A percentile compares a stretch with the other conserved stretches of the same genome.
Conservation (phyloP, 257 asterid species). For the Solanum bukasovii region DNA sequence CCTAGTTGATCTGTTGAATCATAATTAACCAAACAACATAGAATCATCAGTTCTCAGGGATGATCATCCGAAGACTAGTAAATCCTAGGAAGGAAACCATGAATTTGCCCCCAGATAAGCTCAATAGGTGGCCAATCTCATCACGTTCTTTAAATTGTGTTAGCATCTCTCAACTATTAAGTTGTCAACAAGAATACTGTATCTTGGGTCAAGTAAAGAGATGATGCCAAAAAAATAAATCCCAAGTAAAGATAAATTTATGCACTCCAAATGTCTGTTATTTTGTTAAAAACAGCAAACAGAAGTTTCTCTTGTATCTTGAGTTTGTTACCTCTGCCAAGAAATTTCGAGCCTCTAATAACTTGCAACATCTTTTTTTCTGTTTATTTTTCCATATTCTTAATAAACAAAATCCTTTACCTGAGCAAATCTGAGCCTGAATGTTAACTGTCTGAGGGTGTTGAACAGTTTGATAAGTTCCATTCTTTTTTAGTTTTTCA, state of each 20-base stretch:
- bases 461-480: constrained; percentile 73
- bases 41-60: not conserved
- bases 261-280: not conserved
- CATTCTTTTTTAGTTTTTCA: constrained; percentile 65
- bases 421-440: constrained; percentile 89
- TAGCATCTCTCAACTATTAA: not conserved
- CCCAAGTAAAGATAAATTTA: not conserved
- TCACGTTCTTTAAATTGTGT: not conserved
- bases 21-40: not conserved
- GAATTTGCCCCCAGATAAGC: not conserved
- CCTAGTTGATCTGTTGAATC: not conserved
- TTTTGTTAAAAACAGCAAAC: not conserved
- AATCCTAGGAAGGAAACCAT: not conserved
- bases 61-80: not conserved
- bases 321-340: not conserved
- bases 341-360: not conserved
- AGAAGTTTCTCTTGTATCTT: not conserved
- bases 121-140: not conserved
- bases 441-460: constrained; percentile 75
- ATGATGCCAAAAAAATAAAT: not conserved
- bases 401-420: constrained; percentile 7
- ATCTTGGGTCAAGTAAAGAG: not conserved
- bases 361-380: not conserved
- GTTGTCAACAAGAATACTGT: not conserved
- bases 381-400: not conserved